Evolutionary conservation across 2,329 filamentous ascomycete species (phyloP).

Genomic region (Colletotrichum sp.): DNA sequence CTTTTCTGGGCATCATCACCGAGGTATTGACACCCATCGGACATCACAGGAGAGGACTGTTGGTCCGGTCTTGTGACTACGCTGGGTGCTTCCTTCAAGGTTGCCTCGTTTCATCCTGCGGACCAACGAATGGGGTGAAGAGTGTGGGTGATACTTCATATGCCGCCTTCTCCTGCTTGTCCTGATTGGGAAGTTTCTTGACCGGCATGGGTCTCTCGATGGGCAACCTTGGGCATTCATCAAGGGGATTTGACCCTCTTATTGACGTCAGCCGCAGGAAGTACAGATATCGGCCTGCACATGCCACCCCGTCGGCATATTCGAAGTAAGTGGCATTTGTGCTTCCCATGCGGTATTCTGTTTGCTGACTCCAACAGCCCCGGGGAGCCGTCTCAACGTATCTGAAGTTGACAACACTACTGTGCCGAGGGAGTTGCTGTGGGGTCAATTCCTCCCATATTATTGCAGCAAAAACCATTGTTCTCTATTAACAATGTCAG

Average conservation of each 20-base stretch:
- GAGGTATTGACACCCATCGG: background rate
- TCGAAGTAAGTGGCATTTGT: background rate
- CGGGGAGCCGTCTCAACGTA: background rate
- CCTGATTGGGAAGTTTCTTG: slow-evolving; percentile 1
- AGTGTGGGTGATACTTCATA: slow-evolving; percentile 19
- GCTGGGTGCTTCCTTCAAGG: background rate
- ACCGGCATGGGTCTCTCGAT: background rate
- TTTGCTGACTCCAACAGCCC: background rate
- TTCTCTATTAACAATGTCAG: background rate
- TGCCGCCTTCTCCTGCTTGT: slow-evolving; percentile 13
- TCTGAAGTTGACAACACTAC: background rate
- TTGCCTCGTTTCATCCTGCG: slow-evolving; percentile 20
- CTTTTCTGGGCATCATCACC: background rate
- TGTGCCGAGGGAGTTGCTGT: background rate
- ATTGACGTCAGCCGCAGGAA: slow-evolving; percentile 14
- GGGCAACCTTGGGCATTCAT: background rate
- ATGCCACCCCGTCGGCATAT: background rate
- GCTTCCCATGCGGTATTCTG: background rate
- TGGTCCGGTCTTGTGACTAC: slow-evolving; percentile 7
- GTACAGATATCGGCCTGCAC: background rate
- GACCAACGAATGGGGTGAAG: slow-evolving; percentile 11
- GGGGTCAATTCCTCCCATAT: background rate
- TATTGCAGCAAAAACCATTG: background rate
- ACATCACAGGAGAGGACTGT: background rate
- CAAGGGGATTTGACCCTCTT: background rate